phyloP scores from a whole-genome alignment of 805 yeast genomes.

The Pichia deserticola region DNA sequence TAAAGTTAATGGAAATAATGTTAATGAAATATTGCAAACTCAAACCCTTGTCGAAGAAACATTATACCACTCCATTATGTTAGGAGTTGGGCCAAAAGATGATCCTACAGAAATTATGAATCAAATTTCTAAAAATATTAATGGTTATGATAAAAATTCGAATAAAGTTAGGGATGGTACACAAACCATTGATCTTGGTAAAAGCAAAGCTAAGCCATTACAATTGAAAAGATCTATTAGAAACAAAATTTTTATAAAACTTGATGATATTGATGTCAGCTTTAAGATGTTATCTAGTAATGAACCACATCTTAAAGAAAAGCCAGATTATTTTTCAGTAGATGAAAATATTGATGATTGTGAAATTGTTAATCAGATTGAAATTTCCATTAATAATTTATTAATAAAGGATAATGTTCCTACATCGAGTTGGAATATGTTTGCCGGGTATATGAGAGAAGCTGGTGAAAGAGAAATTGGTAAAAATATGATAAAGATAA shows the following conservation, averaged over 20 bases:
- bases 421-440: constrained; percentile 86
- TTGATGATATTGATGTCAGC: constrained; percentile 44
- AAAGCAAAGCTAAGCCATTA: constrained; percentile 33
- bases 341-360: constrained; percentile 28
- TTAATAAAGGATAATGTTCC: constrained; percentile 71
- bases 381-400: constrained; percentile 44
- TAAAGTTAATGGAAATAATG: background rate
- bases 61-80: constrained; percentile 72
- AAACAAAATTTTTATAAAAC: constrained; percentile 52
- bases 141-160: background rate
- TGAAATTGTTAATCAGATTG: constrained; percentile 43
- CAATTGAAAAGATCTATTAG: constrained; percentile 56
- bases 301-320: constrained; percentile 25
- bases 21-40: background rate
- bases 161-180: background rate
- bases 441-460: constrained; percentile 60
- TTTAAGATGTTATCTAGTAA: constrained; percentile 38
- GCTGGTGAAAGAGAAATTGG: constrained; percentile 67
- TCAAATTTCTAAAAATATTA: background rate
- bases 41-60: constrained; percentile 44
- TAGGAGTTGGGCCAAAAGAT: constrained; percentile 26
- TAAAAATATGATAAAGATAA: constrained; percentile 50
- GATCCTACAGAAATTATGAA: constrained; percentile 2
- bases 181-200: constrained; percentile 25
- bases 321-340: constrained; percentile 21